A percentile compares a stretch with the other conserved stretches of the same genome.
Conservation (phyloP, 768 basidiomycete species). For the Kwoniella shandongensis region DNA sequence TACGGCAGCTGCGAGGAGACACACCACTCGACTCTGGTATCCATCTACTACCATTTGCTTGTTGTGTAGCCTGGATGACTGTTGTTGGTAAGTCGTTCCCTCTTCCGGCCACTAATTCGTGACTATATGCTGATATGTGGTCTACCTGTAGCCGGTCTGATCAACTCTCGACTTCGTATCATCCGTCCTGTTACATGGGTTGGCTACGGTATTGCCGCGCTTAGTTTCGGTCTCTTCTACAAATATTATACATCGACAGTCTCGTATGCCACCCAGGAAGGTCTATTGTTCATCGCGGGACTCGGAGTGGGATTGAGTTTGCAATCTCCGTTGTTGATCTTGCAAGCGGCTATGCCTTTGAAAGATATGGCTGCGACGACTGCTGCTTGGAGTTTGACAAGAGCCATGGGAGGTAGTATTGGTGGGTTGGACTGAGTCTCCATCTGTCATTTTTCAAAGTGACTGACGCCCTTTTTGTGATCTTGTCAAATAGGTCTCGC, state of each 20-base stretch:
- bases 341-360: constrained; percentile 52
- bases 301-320: constrained; percentile 45
- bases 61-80: constrained; percentile 32
- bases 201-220: constrained; percentile 39
- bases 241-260: constrained; percentile 25
- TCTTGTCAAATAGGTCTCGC: constrained; percentile 38
- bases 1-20: constrained; percentile 21
- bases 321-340: constrained; percentile 35
- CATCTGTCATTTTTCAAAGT: not conserved
- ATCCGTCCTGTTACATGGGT: constrained; percentile 49
- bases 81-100: constrained; percentile 37
- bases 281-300: constrained; percentile 39
- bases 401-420: constrained; percentile 46
- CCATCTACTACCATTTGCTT: constrained; percentile 46
- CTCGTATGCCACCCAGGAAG: constrained; percentile 31
- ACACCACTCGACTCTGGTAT: constrained; percentile 36
- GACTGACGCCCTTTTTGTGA: constrained; percentile 3
- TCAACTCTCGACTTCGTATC: constrained; percentile 44
- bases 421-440: constrained; percentile 36
- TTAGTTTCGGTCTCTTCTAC: constrained; percentile 45
- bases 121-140: too few relatives aligned
- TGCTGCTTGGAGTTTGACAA: constrained; percentile 39
- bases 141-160: constrained; percentile 37
- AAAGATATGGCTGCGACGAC: constrained; percentile 52
- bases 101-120: not conserved